phyloP scores from a whole-genome alignment of 306 rosid genomes.

The Dalbergia cochinchinensis region DNA sequence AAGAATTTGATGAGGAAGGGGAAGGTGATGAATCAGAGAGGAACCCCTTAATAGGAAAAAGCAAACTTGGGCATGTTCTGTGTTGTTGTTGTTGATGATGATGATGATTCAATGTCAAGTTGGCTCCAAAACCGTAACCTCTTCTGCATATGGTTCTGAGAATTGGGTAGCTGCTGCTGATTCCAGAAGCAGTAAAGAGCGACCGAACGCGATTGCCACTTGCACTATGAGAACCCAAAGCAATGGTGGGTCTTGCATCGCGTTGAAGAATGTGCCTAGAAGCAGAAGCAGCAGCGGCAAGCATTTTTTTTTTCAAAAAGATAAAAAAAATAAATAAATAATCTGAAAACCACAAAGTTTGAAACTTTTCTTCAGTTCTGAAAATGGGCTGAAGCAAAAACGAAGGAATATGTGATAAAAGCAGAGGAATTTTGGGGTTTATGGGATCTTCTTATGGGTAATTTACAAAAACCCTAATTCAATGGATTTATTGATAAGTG shows the following conservation, averaged over 20 bases:
- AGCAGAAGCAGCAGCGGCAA: slow-evolving; percentile 58
- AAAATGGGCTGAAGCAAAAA: slow-evolving; percentile 19
- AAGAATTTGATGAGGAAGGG: slow-evolving; percentile 11
- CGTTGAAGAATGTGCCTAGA: slow-evolving; percentile 55
- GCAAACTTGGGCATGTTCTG: slow-evolving; percentile 45
- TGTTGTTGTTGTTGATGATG: background rate
- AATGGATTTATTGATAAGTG: background rate
- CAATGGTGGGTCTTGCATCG: slow-evolving; percentile 40
- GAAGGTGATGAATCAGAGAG: slow-evolving; percentile 56
- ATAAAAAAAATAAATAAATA: no score
- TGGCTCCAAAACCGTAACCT: slow-evolving; percentile 20
- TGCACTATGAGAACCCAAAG: slow-evolving; percentile 8
- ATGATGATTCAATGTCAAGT: slow-evolving; percentile 31
- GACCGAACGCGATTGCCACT: slow-evolving; percentile 44
- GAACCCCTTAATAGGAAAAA: slow-evolving; percentile 50
- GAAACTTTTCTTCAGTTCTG: background rate
- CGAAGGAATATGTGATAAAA: background rate
- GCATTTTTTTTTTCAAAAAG: slow-evolving; percentile 30
- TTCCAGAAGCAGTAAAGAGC: slow-evolving; percentile 44
- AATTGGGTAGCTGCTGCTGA: slow-evolving; percentile 34
- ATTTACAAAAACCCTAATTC: slow-evolving; percentile 30
- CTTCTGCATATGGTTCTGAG: background rate
- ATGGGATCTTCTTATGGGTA: background rate
- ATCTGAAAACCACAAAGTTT: background rate
- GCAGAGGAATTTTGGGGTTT: background rate